Base-by-base conservation (phyloP, 345 rosid species). In the Eucalyptus pauciflora region DNA sequence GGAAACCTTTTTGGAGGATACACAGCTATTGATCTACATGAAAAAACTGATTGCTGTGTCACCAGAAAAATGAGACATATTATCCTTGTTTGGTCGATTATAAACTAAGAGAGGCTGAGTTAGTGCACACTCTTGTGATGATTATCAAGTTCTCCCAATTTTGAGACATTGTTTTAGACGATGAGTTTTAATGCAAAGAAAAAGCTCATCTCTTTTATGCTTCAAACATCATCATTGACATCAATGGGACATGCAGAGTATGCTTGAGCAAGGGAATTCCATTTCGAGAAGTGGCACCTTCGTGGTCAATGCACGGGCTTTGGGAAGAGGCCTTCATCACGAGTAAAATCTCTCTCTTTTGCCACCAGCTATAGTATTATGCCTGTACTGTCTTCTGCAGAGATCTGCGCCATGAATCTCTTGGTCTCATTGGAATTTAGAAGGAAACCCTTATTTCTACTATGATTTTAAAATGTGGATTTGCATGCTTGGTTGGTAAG, bases 251-350 rank as follows among this genome's bases (percentile, higher is more conserved):
- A 7, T 87, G 89, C 92, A 95, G 98, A 80, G 93, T 92, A 50
- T 94, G 96, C 90, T 52, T 92, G 87, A 92, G 92, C 91, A 94
- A 91, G 87, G 98, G 97, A 81, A 94, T 96, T 48, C 94, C 95
- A n/a, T 83, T 91, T 86, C 76, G 91, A 51, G 96, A 96, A 92
- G 94, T 91, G 87, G 94, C 98, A 86, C 95, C 97, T 86, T 93
- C 94, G 20, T 96, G 96, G 98, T 90, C 96, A 46, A 89, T 90
- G 88, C 92, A 85, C 64, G 94, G 90, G 89, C 91, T 91, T 71
- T 94, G 97, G 98, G 92, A 93, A 91, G 98, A 96, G 91, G 97
- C 97, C 83, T 96, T 96, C 90, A 87, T 96, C 88, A 96, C 97
- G 85, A 95, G 98, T 95, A 93, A 88, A 87, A 48, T 43, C 89